Evolutionary conservation across 768 basidiomycete genomes (phyloP), one percentile per base, ranked within the genome.

Genomic region (Bullera alba): DNA sequence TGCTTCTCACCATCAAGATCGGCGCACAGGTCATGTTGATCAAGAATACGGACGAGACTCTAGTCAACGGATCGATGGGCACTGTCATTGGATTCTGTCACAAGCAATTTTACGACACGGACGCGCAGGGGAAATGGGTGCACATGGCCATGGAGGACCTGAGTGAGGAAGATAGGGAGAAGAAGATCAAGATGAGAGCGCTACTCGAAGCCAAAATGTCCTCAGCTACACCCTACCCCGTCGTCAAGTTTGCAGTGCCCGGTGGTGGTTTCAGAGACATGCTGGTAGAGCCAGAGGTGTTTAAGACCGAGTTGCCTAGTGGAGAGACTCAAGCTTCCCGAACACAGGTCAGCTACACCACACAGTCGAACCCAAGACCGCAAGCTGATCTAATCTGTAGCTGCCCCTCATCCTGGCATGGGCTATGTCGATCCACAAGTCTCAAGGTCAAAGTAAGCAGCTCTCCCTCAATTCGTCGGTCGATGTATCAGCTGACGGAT

Each of bases 371-470:
- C 35, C 46, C 37, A n/a, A 15, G 42, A 30, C 6, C 35, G 14
- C 16, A 14, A 48, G 48, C 55, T 52, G 32, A 51, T 34, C 14
- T 23, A 15, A 19, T 17, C 2, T 34, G 27, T 58, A 92, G 87
- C 70, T 93, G 1, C 89, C 88, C 0, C 69, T 96, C 22, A 91
- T 95, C 52, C 77, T 93, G 32, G 80, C 92, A 0, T 97, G 92
- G 93, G 92, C 93, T 0, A 93, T 96, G 88, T 87, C 85, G 41
- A 97, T 97, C 56, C 95, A 99, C 73, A 99, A 99, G 70, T 87
- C 86, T 10, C 95, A 99, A 71, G 95, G 95, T 8, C 95, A 97
- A 71, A 97, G 70, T 72, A 34, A 57, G 70, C 60, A 22, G 17
- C 19, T 23, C 19, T 21, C 23, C 16, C 12, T 34, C 43, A 12